A percentile compares a stretch with the other conserved stretches of the same genome.
Evolutionary conservation across 108 stramenopile genomes (phyloP).

Genomic region (Cyclotella choctawhatcheeana): DNA sequence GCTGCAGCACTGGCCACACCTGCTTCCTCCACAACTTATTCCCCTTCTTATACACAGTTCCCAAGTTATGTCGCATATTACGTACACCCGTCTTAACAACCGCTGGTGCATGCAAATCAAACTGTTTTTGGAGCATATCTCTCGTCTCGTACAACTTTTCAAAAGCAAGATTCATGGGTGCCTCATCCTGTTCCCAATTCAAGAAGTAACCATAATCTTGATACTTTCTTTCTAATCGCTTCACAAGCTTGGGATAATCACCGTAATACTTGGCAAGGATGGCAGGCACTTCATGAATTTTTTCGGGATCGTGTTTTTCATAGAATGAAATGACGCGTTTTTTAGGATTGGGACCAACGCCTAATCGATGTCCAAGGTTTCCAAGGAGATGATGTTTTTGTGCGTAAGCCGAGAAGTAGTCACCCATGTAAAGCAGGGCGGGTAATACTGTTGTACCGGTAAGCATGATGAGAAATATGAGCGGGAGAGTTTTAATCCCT

Average conservation of each 20-base stretch:
- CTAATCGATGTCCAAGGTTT: conserved; percentile 72
- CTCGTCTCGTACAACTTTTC: conserved; percentile 74
- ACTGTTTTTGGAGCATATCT: conserved; percentile 53
- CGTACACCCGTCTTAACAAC: conserved; percentile 70
- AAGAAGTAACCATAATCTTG: conserved; percentile 92
- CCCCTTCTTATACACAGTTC: conserved; percentile 69
- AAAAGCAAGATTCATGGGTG: conserved; percentile 70
- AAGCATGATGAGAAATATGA: conserved; percentile 85
- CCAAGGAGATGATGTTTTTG: conserved; percentile 72
- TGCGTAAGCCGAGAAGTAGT: conserved; percentile 61
- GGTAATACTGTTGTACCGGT: conserved; percentile 82
- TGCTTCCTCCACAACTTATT: conserved; percentile 71
- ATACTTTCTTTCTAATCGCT: conserved; percentile 90
- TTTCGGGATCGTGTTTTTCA: conserved; percentile 91
- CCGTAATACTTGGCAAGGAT: conserved; percentile 89
- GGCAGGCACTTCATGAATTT: conserved; percentile 71
- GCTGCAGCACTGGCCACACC: conserved; percentile 86
- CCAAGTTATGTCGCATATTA: conserved; percentile 83
- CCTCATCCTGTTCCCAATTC: conserved; percentile 91
- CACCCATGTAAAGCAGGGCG: conserved; percentile 75
- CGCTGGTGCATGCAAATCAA: conserved; percentile 81
- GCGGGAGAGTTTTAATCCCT: conserved; percentile 85
- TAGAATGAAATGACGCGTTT: conserved; percentile 89
- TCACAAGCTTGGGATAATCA: conserved; percentile 85
- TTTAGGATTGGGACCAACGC: conserved; percentile 79